Evolutionary conservation across 495 filamentous ascomycete species (phyloP).

Genomic region (Xylaria flabelliformis): DNA sequence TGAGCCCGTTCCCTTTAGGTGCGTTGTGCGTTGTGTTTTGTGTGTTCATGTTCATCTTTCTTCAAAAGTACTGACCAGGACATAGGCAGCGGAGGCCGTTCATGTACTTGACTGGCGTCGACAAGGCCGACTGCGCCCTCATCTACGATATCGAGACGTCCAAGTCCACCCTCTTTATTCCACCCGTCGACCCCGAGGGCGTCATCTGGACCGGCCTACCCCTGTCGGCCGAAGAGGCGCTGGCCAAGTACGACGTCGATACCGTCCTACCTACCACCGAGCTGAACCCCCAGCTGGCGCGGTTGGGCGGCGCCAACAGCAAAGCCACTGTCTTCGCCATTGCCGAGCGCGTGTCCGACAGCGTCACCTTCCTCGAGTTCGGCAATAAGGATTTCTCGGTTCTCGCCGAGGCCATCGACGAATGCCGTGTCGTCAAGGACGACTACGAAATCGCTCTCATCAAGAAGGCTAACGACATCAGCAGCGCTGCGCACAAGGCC

Average conservation of each 20-base stretch:
- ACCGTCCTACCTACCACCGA: constrained; percentile 71
- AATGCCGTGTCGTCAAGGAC: constrained; percentile 79
- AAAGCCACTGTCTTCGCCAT: constrained; percentile 71
- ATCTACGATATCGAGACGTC: constrained; percentile 77
- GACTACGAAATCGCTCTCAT: constrained; percentile 84
- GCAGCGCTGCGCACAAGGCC: constrained; percentile 73
- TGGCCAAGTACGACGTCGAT: constrained; percentile 82
- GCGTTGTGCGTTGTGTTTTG: constrained; percentile 29
- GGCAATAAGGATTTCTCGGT: constrained; percentile 63
- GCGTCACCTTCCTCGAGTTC: constrained; percentile 69
- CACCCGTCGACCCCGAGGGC: constrained; percentile 81
- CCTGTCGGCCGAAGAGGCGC: constrained; percentile 73
- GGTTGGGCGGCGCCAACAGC: constrained; percentile 47
- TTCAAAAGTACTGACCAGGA: neutral
- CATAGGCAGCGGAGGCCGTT: constrained; percentile 86
- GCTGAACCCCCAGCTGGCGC: constrained; percentile 67
- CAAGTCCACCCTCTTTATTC: constrained; percentile 88
- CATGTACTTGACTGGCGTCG: constrained; percentile 92
- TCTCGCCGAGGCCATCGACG: constrained; percentile 79
- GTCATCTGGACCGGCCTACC: constrained; percentile 98
- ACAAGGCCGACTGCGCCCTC: constrained; percentile 79
- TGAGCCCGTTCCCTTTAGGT: constrained; percentile 78
- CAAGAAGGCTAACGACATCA: constrained; percentile 81
- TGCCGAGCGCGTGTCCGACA: constrained; percentile 69
- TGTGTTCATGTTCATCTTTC: neutral